Percentiles rank a stretch among this genome's conserved stretches.
These are phyloP conservation scores for Yamadazyma siamensis DNA, from an alignment of 1,139 yeast species.

Conservation along the genomic window DNA sequence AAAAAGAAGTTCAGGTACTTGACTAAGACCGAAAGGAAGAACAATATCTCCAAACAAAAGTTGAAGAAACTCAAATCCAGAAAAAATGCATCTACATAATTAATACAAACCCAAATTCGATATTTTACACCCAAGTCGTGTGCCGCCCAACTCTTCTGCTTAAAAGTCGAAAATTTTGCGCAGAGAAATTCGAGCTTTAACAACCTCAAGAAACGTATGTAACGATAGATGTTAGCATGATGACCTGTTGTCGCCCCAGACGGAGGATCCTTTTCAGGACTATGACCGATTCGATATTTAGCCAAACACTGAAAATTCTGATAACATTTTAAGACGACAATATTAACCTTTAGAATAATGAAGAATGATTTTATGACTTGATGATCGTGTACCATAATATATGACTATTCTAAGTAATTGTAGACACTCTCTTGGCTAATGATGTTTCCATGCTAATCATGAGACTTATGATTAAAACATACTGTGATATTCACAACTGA, in stretches of 20 bases:
- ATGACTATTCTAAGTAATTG: not conserved
- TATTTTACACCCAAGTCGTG: conserved; percentile 1
- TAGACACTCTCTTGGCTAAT: conserved; percentile 25
- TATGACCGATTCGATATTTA: conserved; percentile 52
- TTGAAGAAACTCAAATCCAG: conserved; percentile 20
- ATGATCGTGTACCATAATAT: not conserved
- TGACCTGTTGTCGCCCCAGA: conserved; percentile 57
- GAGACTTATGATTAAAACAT: conserved; percentile 43
- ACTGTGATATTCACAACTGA: conserved; percentile 18
- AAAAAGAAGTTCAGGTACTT: conserved; percentile 87
- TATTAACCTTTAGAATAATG: conserved; percentile 14
- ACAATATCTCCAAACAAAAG: conserved; percentile 59
- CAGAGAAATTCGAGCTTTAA: no score
- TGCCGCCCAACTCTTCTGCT: conserved; percentile 1
- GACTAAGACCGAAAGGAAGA: conserved; percentile 73
- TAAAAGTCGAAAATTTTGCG: no score
- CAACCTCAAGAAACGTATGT: no score
- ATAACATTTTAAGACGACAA: conserved; percentile 14
- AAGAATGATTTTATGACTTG: no score
- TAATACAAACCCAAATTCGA: no score
- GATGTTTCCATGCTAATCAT: conserved; percentile 56
- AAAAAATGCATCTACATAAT: no score
- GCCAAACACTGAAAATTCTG: conserved; percentile 60
- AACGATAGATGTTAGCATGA: conserved; percentile 25
- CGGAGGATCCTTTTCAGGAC: conserved; percentile 59